Evolutionary conservation across 495 filamentous ascomycete genomes (phyloP).

Genomic region (Talaromyces ruber): DNA sequence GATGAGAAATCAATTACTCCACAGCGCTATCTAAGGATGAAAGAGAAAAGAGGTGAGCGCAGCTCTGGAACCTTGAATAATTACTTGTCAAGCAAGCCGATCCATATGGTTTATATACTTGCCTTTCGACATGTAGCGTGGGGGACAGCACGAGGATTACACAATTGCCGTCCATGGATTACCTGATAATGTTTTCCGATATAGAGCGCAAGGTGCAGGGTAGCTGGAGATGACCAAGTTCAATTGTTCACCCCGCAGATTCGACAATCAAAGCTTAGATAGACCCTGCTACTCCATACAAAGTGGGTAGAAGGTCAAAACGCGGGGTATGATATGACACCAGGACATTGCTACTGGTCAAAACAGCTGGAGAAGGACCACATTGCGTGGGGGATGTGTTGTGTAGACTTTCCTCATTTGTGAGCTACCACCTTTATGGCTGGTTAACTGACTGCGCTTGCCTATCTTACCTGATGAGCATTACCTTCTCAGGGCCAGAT

Average conservation of each 20-base stretch:
- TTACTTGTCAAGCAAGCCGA: background rate
- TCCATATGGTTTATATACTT: background rate
- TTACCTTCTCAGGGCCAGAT: background rate
- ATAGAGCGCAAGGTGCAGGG: background rate
- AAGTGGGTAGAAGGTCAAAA: background rate
- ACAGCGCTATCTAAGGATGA: background rate
- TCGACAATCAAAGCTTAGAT: background rate
- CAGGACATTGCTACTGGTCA: background rate
- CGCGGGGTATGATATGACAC: background rate
- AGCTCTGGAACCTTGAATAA: background rate
- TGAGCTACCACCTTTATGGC: background rate
- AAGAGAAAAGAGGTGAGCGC: background rate
- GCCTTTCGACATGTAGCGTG: background rate
- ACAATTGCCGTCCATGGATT: background rate
- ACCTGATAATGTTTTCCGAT: background rate
- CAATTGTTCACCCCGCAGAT: background rate
- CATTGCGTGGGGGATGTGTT: background rate
- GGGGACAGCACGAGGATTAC: background rate
- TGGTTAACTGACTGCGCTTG: background rate
- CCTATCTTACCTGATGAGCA: background rate
- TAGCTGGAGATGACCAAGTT: background rate
- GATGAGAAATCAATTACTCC: background rate
- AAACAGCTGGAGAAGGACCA: background rate
- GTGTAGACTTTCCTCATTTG: background rate
- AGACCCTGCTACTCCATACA: background rate